phyloP scores from a whole-genome alignment of 2,329 filamentous ascomycete species.

The Penicillium corylophilum region DNA sequence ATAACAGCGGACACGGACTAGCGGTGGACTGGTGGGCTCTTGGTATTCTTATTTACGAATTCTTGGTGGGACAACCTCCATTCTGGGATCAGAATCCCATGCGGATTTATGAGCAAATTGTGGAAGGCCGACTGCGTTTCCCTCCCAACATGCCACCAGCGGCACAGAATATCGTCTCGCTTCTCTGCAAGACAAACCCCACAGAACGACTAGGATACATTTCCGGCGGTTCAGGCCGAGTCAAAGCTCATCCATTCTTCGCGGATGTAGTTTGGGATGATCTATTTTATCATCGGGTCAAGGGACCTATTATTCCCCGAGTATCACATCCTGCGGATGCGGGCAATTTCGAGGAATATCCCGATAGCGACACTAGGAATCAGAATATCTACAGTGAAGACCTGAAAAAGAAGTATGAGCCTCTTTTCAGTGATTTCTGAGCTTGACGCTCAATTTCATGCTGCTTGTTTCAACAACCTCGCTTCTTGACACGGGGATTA shows the following conservation, averaged over 20 bases:
- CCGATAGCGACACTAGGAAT: conserved; percentile 53
- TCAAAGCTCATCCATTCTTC: conserved; percentile 64
- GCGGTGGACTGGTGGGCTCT: conserved; percentile 70
- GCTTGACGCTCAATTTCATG: neutral
- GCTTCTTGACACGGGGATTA: neutral
- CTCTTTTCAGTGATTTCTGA: conserved; percentile 62
- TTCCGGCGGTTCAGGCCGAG: conserved; percentile 57
- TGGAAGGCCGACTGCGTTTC: conserved; percentile 62
- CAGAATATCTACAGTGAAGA: conserved; percentile 59
- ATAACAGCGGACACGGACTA: conserved; percentile 63
- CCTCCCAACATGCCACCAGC: conserved; percentile 59
- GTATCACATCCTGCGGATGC: conserved; percentile 60
- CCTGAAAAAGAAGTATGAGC: conserved; percentile 60
- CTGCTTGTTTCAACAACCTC: conserved; percentile 8
- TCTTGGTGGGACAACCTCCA: conserved; percentile 65
- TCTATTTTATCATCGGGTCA: conserved; percentile 58
- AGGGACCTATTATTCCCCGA: conserved; percentile 63
- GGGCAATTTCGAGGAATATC: conserved; percentile 66
- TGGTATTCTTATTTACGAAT: conserved; percentile 66
- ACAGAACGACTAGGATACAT: conserved; percentile 64
- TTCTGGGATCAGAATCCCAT: conserved; percentile 70
- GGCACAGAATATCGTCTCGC: conserved; percentile 61
- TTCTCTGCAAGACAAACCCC: conserved; percentile 63
- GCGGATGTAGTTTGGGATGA: conserved; percentile 62
- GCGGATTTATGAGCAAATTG: conserved; percentile 68